A percentile compares a stretch with the other conserved stretches of the same genome.
phyloP scores from a whole-genome alignment of 257 asterid genomes.

The Solanum dulcamara region DNA sequence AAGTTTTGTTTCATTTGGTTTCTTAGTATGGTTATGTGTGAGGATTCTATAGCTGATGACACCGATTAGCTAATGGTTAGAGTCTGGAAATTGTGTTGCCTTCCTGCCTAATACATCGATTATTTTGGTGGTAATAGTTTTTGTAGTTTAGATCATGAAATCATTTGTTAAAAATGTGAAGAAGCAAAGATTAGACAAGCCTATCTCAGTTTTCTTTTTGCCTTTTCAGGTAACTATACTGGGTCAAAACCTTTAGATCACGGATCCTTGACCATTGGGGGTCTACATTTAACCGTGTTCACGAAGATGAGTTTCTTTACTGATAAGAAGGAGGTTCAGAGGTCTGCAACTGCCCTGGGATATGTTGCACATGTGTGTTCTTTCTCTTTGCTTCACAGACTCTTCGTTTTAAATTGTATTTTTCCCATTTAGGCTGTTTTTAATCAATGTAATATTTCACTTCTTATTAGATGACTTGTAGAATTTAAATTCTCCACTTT shows the following conservation, averaged over 20 bases:
- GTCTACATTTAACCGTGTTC: slow-evolving; percentile 80
- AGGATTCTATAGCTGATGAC: neutral
- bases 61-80: neutral
- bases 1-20: neutral
- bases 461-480: neutral
- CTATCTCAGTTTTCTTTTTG: neutral
- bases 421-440: neutral
- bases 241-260: slow-evolving; percentile 65
- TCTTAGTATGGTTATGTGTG: neutral
- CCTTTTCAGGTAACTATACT: slow-evolving; percentile 45
- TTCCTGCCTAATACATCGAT: neutral
- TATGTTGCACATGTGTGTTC: slow-evolving; percentile 83
- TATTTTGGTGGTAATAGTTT: neutral
- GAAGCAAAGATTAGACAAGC: neutral
- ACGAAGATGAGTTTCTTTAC: slow-evolving; percentile 94
- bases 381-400: slow-evolving; percentile 14
- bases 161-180: neutral
- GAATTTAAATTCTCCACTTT: neutral
- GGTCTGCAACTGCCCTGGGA: slow-evolving; percentile 95
- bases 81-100: neutral
- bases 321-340: slow-evolving; percentile 94
- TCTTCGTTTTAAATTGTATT: neutral
- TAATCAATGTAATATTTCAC: neutral
- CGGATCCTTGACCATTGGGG: slow-evolving; percentile 73
- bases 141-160: neutral